Base-by-base conservation (phyloP, 169 alveolate species). In the Eimeria acervulina region DNA sequence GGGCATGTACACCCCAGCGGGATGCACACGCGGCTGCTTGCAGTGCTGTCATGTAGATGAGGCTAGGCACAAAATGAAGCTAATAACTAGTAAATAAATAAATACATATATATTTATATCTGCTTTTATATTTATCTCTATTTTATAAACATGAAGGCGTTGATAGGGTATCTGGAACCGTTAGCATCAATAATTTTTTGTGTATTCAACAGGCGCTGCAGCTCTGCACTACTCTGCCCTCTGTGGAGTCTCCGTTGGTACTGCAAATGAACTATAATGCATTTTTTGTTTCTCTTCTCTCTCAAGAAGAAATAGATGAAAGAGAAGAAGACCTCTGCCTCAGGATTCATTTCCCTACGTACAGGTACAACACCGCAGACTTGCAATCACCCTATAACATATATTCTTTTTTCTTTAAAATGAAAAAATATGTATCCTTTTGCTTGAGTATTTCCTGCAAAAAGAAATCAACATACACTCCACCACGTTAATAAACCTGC, bases 311-410 rank as follows among this genome's bases (percentile, higher is more conserved):
- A 31, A 51, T 92, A 23, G 95, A 92, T 52, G 74, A 78, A 28
- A 28, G 95, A 55, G 95, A 92, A 80, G 95, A 92, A 51, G 84
- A 92, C 83, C 72, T 92, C n/a, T 13, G 66, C 13, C 63, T 92
- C 13, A 7, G 72, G 40, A 28, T 92, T 7, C 95, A 92, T 33
- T 19, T 92, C 66, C 83, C 87, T 40, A 38, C 26, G 10, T 92
- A 55, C 95, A 55, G 72, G 95, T 92, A 38, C 17, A 78, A 59
- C 44, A 42, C 72, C 26, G 31, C 61, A 23, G 31, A 55, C 66
- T 76, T 15, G 51, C 63, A 31, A 8, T 4, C 38, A 78, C 15
- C 63, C 51, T 78, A 8, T 31, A 13, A 10, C 63, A 6, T 10
- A 7, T 38, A 12, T 7, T 55, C 17, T 23, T 19, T 55, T 10